phyloP scores from a whole-genome alignment of 2,329 filamentous ascomycete species.

The Penicillium fuscoglaucum region DNA sequence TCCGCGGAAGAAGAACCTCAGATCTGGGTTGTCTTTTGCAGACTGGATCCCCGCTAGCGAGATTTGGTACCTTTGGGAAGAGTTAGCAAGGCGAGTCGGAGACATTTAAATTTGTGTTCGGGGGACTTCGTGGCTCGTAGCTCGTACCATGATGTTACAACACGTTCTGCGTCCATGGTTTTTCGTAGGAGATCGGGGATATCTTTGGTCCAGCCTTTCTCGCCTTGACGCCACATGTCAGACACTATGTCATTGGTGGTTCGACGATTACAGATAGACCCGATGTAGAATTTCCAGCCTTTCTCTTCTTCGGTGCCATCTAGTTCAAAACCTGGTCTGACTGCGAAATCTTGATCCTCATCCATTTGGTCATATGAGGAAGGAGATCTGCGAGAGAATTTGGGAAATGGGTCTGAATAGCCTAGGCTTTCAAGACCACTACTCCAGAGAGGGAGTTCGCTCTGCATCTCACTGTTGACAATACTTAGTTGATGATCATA shows the following conservation, averaged over 20 bases:
- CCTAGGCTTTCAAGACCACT: conserved; percentile 23
- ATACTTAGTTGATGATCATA: background rate
- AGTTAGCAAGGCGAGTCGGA: background rate
- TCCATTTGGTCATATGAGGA: conserved; percentile 18
- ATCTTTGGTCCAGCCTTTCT: conserved; percentile 22
- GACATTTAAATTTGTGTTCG: background rate
- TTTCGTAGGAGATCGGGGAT: conserved; percentile 16
- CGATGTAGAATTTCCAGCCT: conserved; percentile 27
- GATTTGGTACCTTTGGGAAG: conserved; percentile 20
- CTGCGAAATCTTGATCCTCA: conserved; percentile 4
- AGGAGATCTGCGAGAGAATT: conserved; percentile 9
- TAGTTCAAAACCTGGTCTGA: conserved; percentile 6
- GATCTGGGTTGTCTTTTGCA: conserved; percentile 16
- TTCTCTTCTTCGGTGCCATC: conserved; percentile 22
- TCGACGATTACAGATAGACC: conserved; percentile 25
- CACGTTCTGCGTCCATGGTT: conserved; percentile 17
- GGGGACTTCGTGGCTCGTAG: background rate
- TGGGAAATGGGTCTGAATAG: conserved; percentile 26
- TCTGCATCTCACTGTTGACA: conserved; percentile 23
- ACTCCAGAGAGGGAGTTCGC: conserved; percentile 26
- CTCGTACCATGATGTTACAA: conserved; percentile 23
- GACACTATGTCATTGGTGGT: conserved; percentile 26
- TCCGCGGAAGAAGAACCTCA: conserved; percentile 20
- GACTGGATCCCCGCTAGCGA: conserved; percentile 7
- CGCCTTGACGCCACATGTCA: conserved; percentile 25